Evolutionary conservation across 169 alveolate genomes (phyloP), one percentile per base, ranked within the genome.

Genomic region (Amoebophrya sp.): DNA sequence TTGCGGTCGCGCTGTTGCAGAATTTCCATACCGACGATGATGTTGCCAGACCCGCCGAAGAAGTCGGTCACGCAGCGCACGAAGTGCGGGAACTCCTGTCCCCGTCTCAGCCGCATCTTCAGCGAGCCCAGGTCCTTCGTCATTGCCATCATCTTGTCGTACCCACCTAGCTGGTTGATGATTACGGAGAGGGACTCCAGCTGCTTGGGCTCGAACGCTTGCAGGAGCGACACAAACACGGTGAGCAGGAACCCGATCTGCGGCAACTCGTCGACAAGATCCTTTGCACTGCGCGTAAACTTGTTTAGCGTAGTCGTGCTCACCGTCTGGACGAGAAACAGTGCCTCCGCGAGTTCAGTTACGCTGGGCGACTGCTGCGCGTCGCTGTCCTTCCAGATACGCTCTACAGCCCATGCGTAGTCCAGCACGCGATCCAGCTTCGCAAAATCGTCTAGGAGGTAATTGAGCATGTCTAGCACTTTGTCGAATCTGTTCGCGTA

Each of bases 171-270:
- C 2, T 66, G 32, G 83, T 66, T 66, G 35, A 66, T 66, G 35
- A 66, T 66, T 18, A 3, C 12, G 83, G 39, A 25, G 39, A 66
- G 83, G 35, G 29, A 0, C 83, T 18, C 83, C 32, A 66, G 83
- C 83, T 66, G 83, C 83, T 66, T 66, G 32, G 83, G 83, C 32
- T 66, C 18, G 83, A 66, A 66, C 83, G 83, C 83, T 25, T n/a
- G 1, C 35, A 66, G 83, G 35, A 66, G 83, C 32, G 83, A 66
- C 38, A 66, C 12, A 25, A 66, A 25, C 35, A 66, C 35, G 83
- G 7, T n/a, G 35, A 66, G 83, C 83, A 66, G 29, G 35, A 0
- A 1, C 38, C 83, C 83, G 83, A 66, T 25, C 38, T 66, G 39
- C 38, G 12, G 10, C 83, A 66, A n/a, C 2, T 66, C 83, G 35